Base-by-base conservation (phyloP, 1,284 basidiomycete species). In the Wolfiporia cocos region DNA sequence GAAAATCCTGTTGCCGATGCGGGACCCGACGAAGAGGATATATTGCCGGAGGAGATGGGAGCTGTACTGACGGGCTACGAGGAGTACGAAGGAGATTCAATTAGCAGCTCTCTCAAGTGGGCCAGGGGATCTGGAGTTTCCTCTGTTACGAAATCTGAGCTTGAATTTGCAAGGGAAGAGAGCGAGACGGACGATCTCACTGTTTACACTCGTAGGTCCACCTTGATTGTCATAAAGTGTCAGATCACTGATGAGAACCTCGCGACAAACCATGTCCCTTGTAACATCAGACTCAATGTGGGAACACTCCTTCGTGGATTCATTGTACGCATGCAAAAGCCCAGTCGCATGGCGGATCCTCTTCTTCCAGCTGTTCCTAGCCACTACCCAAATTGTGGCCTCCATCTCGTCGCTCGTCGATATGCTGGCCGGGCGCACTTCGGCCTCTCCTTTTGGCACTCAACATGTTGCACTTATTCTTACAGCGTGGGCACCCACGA, bases 401-500 rank as follows among this genome's bases (percentile, higher is more conserved):
- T 65, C 67, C 32, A 57, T 79, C 44, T 68, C 73, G 11, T 72
- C 74, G 1, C 54, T 78, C 36, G 54, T 74, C 36, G 76, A 78
- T 53, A 59, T 71, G 34, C 61, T 62, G 32, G 57, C 50, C 28
- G 53, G 56, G 41, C 59, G 58, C 28, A 47, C 49, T 3, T 49
- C 48, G 24, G 71, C 70, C 3, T 50, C 63, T 18, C 54, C 73
- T 2, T 68, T 79, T 47, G 76, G 75, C 15, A 73, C 75, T 29
- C 76, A 78, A 44, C 73, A 79, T 54, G 57, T 79, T 42, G 73
- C 74, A 34, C 52, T 79, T 32, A 52, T 78, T 15, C 54, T 78
- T 24, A 65, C 66, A 19, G 73, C 67, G 17, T 80, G 76, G 76
- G 69, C 65, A 5, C 76, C 76, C 2, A 39, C 44, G 20, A 29